phyloP scores from a whole-genome alignment of 2,329 filamentous ascomycete species.

The Knufia fluminis region DNA sequence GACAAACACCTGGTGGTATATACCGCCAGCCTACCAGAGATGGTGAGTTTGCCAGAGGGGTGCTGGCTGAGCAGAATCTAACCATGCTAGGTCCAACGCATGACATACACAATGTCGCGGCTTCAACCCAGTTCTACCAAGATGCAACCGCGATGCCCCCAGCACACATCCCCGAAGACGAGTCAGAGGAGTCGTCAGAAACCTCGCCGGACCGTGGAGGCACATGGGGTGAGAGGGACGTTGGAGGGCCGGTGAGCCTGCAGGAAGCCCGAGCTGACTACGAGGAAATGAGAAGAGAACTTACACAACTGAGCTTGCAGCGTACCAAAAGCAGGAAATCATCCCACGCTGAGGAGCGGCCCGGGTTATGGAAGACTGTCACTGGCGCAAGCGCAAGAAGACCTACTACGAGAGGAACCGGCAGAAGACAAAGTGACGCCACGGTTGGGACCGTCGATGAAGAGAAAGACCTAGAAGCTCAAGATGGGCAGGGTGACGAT shows the following conservation, averaged over 20 bases:
- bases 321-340: constrained; percentile 23
- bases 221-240: constrained; percentile 55
- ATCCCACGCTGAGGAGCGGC: background rate
- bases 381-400: constrained; percentile 5
- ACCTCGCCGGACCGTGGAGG: constrained; percentile 30
- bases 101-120: constrained; percentile 14
- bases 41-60: background rate
- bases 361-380: background rate
- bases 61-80: background rate
- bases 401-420: constrained; percentile 2
- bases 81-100: background rate
- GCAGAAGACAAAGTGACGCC: constrained; percentile 26
- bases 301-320: constrained; percentile 44
- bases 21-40: constrained; percentile 2
- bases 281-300: constrained; percentile 46
- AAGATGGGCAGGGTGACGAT: constrained; percentile 27
- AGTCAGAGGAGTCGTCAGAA: background rate
- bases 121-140: constrained; percentile 8
- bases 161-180: constrained; percentile 2
- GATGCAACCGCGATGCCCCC: constrained; percentile 11
- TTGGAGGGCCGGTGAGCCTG: constrained; percentile 45
- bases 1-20: constrained; percentile 1
- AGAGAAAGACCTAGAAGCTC: constrained; percentile 25
- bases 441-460: constrained; percentile 32
- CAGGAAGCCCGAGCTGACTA: constrained; percentile 50